phyloP scores from a whole-genome alignment of 139 green algal genomes.

The Tetradesmus obliquus region DNA sequence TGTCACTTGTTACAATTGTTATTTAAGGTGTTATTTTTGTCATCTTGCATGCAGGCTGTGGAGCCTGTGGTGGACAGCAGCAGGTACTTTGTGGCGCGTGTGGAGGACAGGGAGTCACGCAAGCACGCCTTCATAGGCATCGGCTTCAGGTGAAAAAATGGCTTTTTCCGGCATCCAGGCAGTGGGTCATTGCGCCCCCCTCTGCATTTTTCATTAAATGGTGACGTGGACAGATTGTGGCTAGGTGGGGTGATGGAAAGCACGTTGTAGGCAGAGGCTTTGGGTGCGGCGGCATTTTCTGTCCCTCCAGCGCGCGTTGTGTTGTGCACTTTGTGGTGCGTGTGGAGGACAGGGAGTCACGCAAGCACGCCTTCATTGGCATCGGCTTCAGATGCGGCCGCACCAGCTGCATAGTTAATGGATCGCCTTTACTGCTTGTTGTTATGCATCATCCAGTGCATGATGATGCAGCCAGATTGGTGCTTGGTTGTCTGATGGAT shows the following conservation, averaged over 20 bases:
- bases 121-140: conserved; percentile 84
- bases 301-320: too few species aligned
- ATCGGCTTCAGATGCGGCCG: conserved; percentile 69
- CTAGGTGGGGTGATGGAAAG: too few species aligned
- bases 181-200: too few species aligned
- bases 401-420: too few species aligned
- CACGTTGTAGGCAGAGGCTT: too few species aligned
- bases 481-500: not conserved
- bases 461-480: too few species aligned
- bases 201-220: too few species aligned
- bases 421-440: too few species aligned
- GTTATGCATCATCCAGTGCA: too few species aligned
- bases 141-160: conserved; percentile 64
- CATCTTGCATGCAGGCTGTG: conserved; percentile 57
- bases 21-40: not conserved
- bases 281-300: too few species aligned
- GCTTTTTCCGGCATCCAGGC: too few species aligned
- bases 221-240: too few species aligned
- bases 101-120: conserved; percentile 62
- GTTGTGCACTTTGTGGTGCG: conserved; percentile 68
- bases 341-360: conserved; percentile 62
- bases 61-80: conserved; percentile 82
- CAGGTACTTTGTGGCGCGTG: conserved; percentile 70
- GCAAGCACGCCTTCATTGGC: conserved; percentile 54
- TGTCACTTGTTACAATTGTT: not conserved